Conservation (phyloP, 2,329 filamentous ascomycete genomes). For the Exophiala alcalophila region DNA sequence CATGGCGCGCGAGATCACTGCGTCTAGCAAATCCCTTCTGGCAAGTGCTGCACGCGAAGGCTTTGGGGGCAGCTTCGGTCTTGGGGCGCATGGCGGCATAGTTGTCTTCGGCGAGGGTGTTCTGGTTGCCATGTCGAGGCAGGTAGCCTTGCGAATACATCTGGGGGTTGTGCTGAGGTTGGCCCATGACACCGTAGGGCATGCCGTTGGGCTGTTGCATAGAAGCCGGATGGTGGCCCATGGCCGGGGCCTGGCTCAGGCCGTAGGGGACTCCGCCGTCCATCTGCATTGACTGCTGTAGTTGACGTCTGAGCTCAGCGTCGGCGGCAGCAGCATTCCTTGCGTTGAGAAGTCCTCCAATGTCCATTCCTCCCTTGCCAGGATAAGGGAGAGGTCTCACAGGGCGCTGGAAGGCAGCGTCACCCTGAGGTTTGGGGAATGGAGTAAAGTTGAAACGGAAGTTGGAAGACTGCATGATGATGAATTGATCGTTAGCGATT, state of each 20-base stretch:
- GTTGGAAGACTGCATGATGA: slow-evolving; percentile 27
- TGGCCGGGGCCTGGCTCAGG: slow-evolving; percentile 50
- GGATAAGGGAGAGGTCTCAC: slow-evolving; percentile 16
- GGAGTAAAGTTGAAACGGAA: slow-evolving; percentile 18
- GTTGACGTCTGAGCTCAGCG: slow-evolving; percentile 45
- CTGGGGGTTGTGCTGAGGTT: slow-evolving; percentile 54
- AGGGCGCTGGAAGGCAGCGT: slow-evolving; percentile 19
- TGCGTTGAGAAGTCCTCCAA: slow-evolving; percentile 52
- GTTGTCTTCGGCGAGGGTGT: slow-evolving; percentile 41
- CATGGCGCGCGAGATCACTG: slow-evolving; percentile 91
- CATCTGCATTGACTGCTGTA: slow-evolving; percentile 43
- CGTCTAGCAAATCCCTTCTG: slow-evolving; percentile 87
- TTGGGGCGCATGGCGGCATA: slow-evolving; percentile 43
- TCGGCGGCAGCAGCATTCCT: slow-evolving; percentile 46
- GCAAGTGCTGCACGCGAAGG: slow-evolving; percentile 86
- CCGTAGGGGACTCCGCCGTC: slow-evolving; percentile 49
- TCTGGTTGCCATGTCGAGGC: slow-evolving; percentile 23
- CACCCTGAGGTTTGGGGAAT: slow-evolving; percentile 17
- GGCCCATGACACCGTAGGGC: slow-evolving; percentile 52
- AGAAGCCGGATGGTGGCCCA: slow-evolving; percentile 49
- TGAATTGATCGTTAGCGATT: slow-evolving; percentile 17
- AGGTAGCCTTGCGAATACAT: slow-evolving; percentile 46
- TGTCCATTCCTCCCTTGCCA: slow-evolving; percentile 44
- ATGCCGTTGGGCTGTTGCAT: slow-evolving; percentile 49
- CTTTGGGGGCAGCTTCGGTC: slow-evolving; percentile 59